Percentiles rank a stretch among this genome's conserved stretches.
Conservation (phyloP, 2,329 filamentous ascomycete species). For the Talaromyces sp. region DNA sequence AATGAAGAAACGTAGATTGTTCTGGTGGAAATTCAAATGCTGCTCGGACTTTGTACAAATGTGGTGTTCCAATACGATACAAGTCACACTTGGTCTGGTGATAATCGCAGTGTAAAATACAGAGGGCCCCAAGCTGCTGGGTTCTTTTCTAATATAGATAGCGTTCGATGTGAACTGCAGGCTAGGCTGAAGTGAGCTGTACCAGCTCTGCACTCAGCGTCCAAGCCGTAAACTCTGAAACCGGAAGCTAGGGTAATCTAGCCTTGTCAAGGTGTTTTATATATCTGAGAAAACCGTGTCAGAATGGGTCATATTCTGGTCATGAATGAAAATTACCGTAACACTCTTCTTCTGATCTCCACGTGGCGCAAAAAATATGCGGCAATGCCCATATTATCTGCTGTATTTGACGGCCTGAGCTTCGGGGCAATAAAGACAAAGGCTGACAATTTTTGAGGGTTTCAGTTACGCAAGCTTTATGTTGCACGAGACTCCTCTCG, state of each 20-base stretch:
- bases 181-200: neutral
- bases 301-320: neutral
- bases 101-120: neutral
- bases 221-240: neutral
- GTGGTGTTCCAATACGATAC: neutral
- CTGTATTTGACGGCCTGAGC: neutral
- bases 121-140: neutral
- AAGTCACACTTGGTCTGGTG: neutral
- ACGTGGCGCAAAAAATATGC: neutral
- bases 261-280: neutral
- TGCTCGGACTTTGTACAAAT: neutral
- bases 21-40: neutral
- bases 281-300: neutral
- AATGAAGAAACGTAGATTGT: neutral
- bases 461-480: neutral
- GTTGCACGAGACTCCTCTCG: neutral
- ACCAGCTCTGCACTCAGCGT: neutral
- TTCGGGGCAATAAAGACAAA: neutral
- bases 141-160: neutral
- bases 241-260: neutral
- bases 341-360: neutral
- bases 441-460: neutral
- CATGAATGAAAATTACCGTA: neutral
- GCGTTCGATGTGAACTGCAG: neutral
- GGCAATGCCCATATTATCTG: neutral